Evolutionary conservation across 352 stramenopile species (phyloP).

Genomic region (Pseudoperonospora humuli): DNA sequence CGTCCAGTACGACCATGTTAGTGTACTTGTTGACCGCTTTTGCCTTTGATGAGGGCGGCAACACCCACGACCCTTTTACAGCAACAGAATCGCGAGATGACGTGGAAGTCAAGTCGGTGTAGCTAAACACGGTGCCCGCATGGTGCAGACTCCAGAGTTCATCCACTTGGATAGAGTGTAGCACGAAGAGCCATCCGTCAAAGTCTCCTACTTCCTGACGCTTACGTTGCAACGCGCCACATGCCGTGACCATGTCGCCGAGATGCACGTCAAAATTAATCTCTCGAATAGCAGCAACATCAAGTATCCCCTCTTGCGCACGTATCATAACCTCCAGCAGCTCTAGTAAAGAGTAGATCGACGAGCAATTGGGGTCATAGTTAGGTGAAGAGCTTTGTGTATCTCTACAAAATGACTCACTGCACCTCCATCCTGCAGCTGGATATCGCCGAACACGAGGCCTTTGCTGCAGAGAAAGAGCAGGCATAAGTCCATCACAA

Average conservation of each 20-base stretch:
- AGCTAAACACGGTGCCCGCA: constrained; percentile 45
- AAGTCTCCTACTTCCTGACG: constrained; percentile 8
- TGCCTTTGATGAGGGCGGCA: constrained; percentile 48
- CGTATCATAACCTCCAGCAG: constrained; percentile 81
- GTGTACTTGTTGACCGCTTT: constrained; percentile 54
- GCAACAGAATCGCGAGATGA: constrained; percentile 1
- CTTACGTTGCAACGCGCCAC: constrained; percentile 41
- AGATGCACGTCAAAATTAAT: constrained; percentile 81
- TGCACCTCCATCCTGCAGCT: constrained; percentile 51
- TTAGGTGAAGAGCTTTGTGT: not conserved
- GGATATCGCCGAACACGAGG: constrained; percentile 77
- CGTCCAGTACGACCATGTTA: constrained; percentile 73
- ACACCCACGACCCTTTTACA: constrained; percentile 35
- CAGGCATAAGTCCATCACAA: not conserved
- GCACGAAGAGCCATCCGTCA: constrained; percentile 45
- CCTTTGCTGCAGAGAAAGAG: constrained; percentile 42
- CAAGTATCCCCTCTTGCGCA: constrained; percentile 45
- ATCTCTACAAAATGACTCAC: not conserved
- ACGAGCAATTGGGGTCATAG: not conserved
- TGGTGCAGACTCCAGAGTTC: constrained; percentile 52
- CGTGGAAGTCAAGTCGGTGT: constrained; percentile 13
- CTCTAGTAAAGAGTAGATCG: constrained; percentile 19
- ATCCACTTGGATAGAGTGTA: constrained; percentile 41
- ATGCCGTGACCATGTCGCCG: constrained; percentile 46
- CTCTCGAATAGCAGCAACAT: constrained; percentile 48